phyloP scores from a whole-genome alignment of 2,329 filamentous ascomycete genomes.

The Sporothrix brunneoviolacea region DNA sequence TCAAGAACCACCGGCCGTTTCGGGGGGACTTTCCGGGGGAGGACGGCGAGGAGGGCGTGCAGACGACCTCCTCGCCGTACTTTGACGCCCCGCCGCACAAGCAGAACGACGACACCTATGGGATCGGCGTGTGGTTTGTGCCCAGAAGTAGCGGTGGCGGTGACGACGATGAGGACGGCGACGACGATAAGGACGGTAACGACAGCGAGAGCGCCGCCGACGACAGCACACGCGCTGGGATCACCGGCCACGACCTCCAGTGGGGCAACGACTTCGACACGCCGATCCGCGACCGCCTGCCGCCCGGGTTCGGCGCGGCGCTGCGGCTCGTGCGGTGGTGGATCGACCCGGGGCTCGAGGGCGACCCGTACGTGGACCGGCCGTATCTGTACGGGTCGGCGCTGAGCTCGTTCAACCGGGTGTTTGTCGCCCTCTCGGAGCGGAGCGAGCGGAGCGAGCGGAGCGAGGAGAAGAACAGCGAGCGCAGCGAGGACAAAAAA shows the following conservation, averaged over 20 bases:
- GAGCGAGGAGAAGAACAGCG: background rate
- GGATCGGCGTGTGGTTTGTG: slow-evolving; percentile 70
- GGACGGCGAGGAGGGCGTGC: slow-evolving; percentile 35
- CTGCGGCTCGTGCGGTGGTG: slow-evolving; percentile 83
- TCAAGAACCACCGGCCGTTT: slow-evolving; percentile 57
- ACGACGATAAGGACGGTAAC: background rate
- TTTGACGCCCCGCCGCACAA: slow-evolving; percentile 65
- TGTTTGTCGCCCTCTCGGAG: slow-evolving; percentile 57
- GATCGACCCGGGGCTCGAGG: slow-evolving; percentile 85
- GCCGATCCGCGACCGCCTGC: slow-evolving; percentile 78
- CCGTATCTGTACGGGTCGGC: slow-evolving; percentile 83
- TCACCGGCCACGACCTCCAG: slow-evolving; percentile 67
- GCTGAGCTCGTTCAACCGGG: slow-evolving; percentile 69
- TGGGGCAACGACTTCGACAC: slow-evolving; percentile 96
- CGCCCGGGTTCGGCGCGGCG: slow-evolving; percentile 78
- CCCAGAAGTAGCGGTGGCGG: slow-evolving; percentile 34
- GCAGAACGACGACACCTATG: slow-evolving; percentile 69
- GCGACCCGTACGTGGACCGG: slow-evolving; percentile 78
- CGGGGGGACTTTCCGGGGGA: no score
- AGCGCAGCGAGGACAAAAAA: slow-evolving; percentile 13
- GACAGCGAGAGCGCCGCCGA: slow-evolving; percentile 1
- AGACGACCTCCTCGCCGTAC: slow-evolving; percentile 66
- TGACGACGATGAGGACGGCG: slow-evolving; percentile 13
- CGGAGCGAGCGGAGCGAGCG: slow-evolving; percentile 31
- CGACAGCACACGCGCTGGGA: slow-evolving; percentile 33